Conservation (phyloP, 768 basidiomycete species). For the Leccinum sublutescens region DNA sequence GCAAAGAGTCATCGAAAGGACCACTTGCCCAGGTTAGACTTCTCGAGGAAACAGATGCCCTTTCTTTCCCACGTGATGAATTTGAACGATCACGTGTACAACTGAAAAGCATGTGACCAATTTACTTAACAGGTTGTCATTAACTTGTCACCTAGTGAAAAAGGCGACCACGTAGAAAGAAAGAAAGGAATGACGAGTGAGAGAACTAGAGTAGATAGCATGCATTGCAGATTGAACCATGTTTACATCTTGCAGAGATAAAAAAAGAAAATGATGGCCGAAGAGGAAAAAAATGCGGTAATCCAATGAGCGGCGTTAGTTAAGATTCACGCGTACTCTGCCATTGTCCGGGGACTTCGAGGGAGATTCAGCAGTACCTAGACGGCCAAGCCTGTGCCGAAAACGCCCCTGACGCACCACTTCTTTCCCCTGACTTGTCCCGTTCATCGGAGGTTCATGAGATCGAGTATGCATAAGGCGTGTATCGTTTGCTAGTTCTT, state of each 20-base stretch:
- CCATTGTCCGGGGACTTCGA: constrained; percentile 33
- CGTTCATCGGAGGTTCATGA: constrained; percentile 25
- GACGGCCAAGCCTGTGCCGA: constrained; percentile 28
- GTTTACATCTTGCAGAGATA: constrained; percentile 28
- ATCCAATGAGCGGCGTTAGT: constrained; percentile 28
- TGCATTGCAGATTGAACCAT: constrained; percentile 24
- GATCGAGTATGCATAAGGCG: constrained; percentile 26
- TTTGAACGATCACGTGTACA: constrained; percentile 21
- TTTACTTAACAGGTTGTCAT: constrained; percentile 1
- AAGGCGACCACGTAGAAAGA: constrained; percentile 9
- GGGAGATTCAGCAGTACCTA: constrained; percentile 28
- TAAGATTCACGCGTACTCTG: constrained; percentile 36
- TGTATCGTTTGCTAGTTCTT: constrained; percentile 26
- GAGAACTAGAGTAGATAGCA: constrained; percentile 11
- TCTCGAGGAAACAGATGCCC: constrained; percentile 5
- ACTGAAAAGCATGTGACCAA: neutral
- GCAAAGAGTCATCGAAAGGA: constrained; percentile 4
- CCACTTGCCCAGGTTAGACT: constrained; percentile 4
- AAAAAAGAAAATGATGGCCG: constrained; percentile 5
- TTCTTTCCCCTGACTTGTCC: constrained; percentile 22
- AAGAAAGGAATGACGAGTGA: constrained; percentile 4
- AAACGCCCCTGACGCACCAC: constrained; percentile 27
- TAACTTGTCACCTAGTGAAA: constrained; percentile 6
- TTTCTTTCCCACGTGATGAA: constrained; percentile 25
- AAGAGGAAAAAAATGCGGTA: constrained; percentile 2